Base-by-base conservation (phyloP, 495 filamentous ascomycete genomes). In the Lasiosphaeriaceae sp. region DNA sequence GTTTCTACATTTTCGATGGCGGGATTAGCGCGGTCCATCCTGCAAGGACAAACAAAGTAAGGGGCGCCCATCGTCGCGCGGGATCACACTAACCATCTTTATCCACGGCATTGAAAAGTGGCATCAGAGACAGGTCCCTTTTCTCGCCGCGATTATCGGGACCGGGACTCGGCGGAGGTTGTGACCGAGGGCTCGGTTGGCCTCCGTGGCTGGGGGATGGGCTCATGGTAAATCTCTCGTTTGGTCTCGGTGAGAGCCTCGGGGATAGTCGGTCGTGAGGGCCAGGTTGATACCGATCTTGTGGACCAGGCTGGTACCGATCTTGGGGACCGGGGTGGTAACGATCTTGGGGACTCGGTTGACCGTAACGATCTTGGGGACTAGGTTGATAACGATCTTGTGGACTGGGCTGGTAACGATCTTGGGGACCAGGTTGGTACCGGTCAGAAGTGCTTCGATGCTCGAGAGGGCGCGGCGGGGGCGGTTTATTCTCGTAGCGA, bases 21-120 rank as follows among this genome's bases (percentile, higher is more conserved):
- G 1, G 12, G 49, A n/a, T 49, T 17, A 34, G 47, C 47, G 14
- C 5, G 2, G 39, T 12, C n/a, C 14, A 5, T 12, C n/a, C 39
- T 17, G 5, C 16, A 14, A 43, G 12, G 39, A 5, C 39, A 43
- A 14, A 14, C 9, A 6, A 14, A 43, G 39, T 5, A 7, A 4
- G 8, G 26, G 26, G 9, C 9, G 26, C 26, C 9, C 8, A 17
- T 43, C 14, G 39, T 14, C 8, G 14, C 14, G 21, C 1, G 19
- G 26, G 26, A 9, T 31, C 9, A 9, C 26, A 61, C 81, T 56
- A 59, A 88, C 86, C 80, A 75, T 87, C 80, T 61, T 90, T 90
- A 72, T 98, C 96, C 14, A 96, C 94, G 0, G 91, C 90, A 52
- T 88, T 84, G 78, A 98, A 98, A 19, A 97, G 77, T 0, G 89